Evolutionary conservation across 2,329 filamentous ascomycete genomes (phyloP).

Genomic region (Hypoxylon sp.): DNA sequence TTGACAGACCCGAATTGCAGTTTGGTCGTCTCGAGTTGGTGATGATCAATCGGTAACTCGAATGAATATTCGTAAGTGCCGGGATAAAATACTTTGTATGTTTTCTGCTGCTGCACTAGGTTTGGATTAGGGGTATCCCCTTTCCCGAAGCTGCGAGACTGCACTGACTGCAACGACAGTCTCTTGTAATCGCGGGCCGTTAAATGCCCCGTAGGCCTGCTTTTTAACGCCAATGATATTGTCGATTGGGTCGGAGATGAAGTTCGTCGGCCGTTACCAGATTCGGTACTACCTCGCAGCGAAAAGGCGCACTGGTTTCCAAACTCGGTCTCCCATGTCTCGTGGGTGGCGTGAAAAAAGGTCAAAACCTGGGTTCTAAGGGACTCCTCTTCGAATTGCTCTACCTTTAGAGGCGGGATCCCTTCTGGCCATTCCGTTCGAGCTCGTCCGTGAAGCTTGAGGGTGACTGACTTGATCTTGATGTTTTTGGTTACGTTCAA

Average conservation of each 20-base stretch:
- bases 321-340: slow-evolving; percentile 67
- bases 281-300: slow-evolving; percentile 52
- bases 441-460: slow-evolving; percentile 86
- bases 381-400: slow-evolving; percentile 83
- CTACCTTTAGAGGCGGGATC: slow-evolving; percentile 85
- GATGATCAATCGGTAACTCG: slow-evolving; percentile 87
- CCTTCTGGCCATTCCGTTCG: slow-evolving; percentile 97
- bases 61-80: slow-evolving; percentile 76
- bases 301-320: slow-evolving; percentile 69
- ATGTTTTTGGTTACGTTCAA: slow-evolving; percentile 86
- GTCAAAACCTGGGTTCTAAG: slow-evolving; percentile 88
- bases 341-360: slow-evolving; percentile 84
- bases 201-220: slow-evolving; percentile 45
- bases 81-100: slow-evolving; percentile 86
- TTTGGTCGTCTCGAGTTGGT: slow-evolving; percentile 87
- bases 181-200: slow-evolving; percentile 66
- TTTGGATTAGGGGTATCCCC: slow-evolving; percentile 74
- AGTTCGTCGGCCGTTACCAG: slow-evolving; percentile 38
- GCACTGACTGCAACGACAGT: slow-evolving; percentile 80
- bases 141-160: slow-evolving; percentile 86
- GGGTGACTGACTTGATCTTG: slow-evolving; percentile 89
- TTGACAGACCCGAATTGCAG: slow-evolving; percentile 86
- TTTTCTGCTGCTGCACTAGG: slow-evolving; percentile 66
- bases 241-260: slow-evolving; percentile 46
- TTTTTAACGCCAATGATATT: slow-evolving; percentile 46